Evolutionary conservation across 768 basidiomycete genomes (phyloP).

Genomic region (Tulasnella sp.): DNA sequence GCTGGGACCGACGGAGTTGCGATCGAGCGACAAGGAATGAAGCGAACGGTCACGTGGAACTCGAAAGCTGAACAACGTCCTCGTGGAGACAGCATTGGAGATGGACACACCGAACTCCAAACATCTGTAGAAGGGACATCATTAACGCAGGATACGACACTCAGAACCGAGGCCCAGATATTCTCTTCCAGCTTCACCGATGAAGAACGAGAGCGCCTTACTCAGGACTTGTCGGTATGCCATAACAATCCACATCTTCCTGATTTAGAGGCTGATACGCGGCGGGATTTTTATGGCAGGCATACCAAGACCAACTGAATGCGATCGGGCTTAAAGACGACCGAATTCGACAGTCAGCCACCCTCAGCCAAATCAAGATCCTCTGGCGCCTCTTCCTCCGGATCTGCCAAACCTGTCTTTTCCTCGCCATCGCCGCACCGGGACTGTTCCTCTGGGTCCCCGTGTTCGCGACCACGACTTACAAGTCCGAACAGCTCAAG

Average conservation of each 20-base stretch:
- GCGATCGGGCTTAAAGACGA: slow-evolving; percentile 81
- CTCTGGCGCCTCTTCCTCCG: slow-evolving; percentile 68
- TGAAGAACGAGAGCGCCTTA: slow-evolving; percentile 43
- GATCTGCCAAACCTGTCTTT: slow-evolving; percentile 61
- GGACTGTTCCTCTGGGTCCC: slow-evolving; percentile 85
- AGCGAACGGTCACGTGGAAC: slow-evolving; percentile 34
- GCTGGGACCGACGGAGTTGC: slow-evolving; percentile 36
- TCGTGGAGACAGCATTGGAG: slow-evolving; percentile 14
- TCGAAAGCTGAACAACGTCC: slow-evolving; percentile 36
- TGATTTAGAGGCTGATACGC: not conserved
- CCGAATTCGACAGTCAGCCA: slow-evolving; percentile 67
- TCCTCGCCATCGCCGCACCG: slow-evolving; percentile 69
- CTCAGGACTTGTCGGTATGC: slow-evolving; percentile 63
- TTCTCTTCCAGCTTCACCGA: slow-evolving; percentile 35
- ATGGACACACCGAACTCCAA: not conserved
- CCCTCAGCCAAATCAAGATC: slow-evolving; percentile 55
- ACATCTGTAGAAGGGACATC: not conserved
- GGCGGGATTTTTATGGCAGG: slow-evolving; percentile 46
- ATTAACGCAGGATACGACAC: not conserved
- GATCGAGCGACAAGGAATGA: slow-evolving; percentile 43
- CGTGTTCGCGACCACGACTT: slow-evolving; percentile 69
- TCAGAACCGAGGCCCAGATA: not conserved
- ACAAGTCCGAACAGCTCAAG: slow-evolving; percentile 74
- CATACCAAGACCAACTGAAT: slow-evolving; percentile 73
- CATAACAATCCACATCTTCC: not conserved